These are phyloP conservation scores for Myxozyma neotropica DNA, from an alignment of 805 yeast species.

Conservation along the genomic window DNA sequence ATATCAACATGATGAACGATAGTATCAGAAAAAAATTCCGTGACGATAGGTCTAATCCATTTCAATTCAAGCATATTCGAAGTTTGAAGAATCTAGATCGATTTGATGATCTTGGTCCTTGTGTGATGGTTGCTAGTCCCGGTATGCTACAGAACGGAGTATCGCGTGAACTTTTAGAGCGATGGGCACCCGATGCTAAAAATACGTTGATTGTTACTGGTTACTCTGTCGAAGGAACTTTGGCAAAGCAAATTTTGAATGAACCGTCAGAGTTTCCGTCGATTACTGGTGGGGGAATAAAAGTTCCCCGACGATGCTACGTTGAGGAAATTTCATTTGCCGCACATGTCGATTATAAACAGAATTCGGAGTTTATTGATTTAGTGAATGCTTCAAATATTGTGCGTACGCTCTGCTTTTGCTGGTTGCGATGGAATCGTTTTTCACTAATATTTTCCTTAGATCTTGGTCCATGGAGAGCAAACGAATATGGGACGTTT, in stretches of 20 bases:
- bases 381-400: conserved; percentile 80
- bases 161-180: conserved; percentile 84
- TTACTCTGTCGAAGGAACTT: conserved; percentile 96
- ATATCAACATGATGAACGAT: conserved; percentile 97
- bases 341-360: conserved; percentile 98
- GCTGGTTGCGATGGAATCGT: neutral
- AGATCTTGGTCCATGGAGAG: conserved; percentile 90
- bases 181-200: conserved; percentile 97
- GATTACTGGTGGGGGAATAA: conserved; percentile 48
- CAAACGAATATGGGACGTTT: conserved; percentile 98
- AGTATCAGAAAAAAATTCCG: conserved; percentile 73
- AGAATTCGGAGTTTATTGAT: conserved; percentile 88
- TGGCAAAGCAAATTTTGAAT: conserved; percentile 86
- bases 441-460: neutral
- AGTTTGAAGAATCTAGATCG: conserved; percentile 77
- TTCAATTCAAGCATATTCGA: conserved; percentile 81
- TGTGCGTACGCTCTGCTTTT: conserved; percentile 38
- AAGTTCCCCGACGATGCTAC: conserved; percentile 81
- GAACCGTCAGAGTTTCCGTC: conserved; percentile 94
- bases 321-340: conserved; percentile 97
- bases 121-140: conserved; percentile 95
- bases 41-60: conserved; percentile 83
- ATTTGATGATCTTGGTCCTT: conserved; percentile 92
- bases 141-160: conserved; percentile 98
- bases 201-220: conserved; percentile 90